Evolutionary conservation across 2,329 filamentous ascomycete species (phyloP), one percentile per base, ranked within the genome.

Genomic region (Trichoderma sp.): DNA sequence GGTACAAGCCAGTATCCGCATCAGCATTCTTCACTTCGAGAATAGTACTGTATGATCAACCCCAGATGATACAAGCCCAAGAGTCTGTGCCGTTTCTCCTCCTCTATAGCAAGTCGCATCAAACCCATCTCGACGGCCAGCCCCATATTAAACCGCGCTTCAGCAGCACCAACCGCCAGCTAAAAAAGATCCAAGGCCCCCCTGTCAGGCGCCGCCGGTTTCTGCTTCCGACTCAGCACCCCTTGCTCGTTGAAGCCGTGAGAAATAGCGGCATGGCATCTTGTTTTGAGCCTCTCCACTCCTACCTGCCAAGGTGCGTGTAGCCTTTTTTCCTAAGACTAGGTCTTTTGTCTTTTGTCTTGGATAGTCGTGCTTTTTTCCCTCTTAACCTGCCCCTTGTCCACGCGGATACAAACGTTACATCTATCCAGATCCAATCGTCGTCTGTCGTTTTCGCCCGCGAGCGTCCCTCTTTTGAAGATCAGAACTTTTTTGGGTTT

Each of bases 201-300:
- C 64, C 39, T 51, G 39, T 55, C 54, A 66, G 52, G 52, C 64
- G 55, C 64, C 64, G 55, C 64, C 64, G 64, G 54, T 59, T 46
- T 58, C n/a, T 58, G 39, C 21, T 59, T 66, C 54, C 64, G 64
- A 66, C 39, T 59, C 54, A 66, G 58, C 64, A 66, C 58, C 64
- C 64, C 37, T 66, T 39, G 21, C 11, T 13, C 32, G 4, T 14
- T 26, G 39, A 28, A 51, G 64, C 39, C 39, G 64, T 66, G 64
- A 54, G 54, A 1, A 43, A 66, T 66, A 59, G 63, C 54, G 63
- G 63, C 63, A 66, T 59, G 54, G 28, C 64, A 66, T 58, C 64
- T 64, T 66, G 54, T 28, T 59, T 58, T 58, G 37, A 49, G 34
- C 37, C 54, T 51, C 61, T 54, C 63, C 56, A 43, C 39, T 43